Base-by-base conservation (phyloP, 768 basidiomycete species). In the Galerina marginata region DNA sequence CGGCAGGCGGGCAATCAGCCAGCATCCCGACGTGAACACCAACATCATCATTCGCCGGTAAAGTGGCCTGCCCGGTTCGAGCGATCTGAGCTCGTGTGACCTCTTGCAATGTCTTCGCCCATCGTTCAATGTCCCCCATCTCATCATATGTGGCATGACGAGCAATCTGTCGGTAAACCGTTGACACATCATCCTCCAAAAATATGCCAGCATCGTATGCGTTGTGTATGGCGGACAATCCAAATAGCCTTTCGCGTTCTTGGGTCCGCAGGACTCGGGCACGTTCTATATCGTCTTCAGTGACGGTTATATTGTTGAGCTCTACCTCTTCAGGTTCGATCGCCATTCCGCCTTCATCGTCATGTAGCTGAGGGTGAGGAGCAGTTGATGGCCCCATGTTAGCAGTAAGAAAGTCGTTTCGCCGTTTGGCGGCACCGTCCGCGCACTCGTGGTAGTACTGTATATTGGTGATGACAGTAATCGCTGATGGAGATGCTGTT, bases 381-480 rank as follows among this genome's bases (percentile, higher is more conserved):
- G 14, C 38, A 14, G 46, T 51, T 9, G 45, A 53, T 20, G 36
- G 4, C 14, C 58, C 60, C 9, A n/a, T n/a, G n/a, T n/a, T n/a
- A 58, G n/a, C 2, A 54, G 7, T 5, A 53, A 25, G 2, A 55
- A 4, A 0, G 15, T 54, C 12, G 40, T 46, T 1, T 39, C 25
- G 14, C 26, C 36, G 4, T 53, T 39, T 1, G n/a, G n/a, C n/a
- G n/a, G 64, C 44, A 6, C 57, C 56, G 6, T 71, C 69, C 1
- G 58, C 44, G 39, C 71, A 71, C 33, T 77, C 70, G 58, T 77
- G 66, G 23, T 71, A 77, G 45, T 78, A 78, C 39, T 77, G 72
- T 1, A 77, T 66, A 26, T 75, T 73, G 0, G 55, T 44, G 1
- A 78, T 6, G 0, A 76, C 61, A 1, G 14, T 48, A 1, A 15